Percentiles rank a stretch among this genome's conserved stretches.
These are phyloP conservation scores for Mucor velutinosus DNA, from an alignment of 371 early-diverging fungal genomes.

Conservation along the genomic window DNA sequence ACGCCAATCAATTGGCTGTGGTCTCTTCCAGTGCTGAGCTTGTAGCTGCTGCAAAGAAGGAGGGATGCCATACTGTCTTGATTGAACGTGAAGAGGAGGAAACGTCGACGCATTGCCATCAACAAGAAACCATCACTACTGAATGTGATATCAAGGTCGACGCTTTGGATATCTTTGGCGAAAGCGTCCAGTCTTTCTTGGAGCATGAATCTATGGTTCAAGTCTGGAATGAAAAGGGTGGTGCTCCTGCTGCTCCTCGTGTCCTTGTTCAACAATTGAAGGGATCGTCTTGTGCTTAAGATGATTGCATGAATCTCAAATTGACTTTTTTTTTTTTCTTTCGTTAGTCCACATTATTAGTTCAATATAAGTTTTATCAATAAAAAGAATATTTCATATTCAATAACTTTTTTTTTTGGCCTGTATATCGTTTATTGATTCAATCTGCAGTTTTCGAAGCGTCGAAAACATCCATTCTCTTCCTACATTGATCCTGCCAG, in stretches of 20 bases:
- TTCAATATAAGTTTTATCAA: not conserved
- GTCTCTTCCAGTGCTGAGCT: conserved; percentile 34
- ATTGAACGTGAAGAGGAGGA: conserved; percentile 32
- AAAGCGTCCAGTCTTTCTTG: conserved; percentile 43
- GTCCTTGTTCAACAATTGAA: conserved; percentile 20
- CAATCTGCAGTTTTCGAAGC: too few species aligned
- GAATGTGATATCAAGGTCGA: conserved; percentile 36
- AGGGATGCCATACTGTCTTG: conserved; percentile 37
- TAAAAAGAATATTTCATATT: not conserved
- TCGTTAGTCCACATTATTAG: not conserved
- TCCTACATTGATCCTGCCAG: too few species aligned
- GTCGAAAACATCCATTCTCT: too few species aligned
- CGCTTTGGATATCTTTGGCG: conserved; percentile 46
- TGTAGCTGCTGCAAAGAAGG: conserved; percentile 28
- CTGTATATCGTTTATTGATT: too few species aligned
- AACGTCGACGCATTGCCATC: not conserved
- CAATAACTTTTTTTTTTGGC: too few species aligned
- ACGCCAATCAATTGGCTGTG: conserved; percentile 33
- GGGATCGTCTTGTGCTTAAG: not conserved
- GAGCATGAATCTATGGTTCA: conserved; percentile 35
- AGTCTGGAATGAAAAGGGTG: conserved; percentile 20
- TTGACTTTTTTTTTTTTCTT: not conserved
- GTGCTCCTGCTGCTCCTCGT: conserved; percentile 18
- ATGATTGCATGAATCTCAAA: not conserved
- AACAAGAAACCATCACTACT: not conserved